Evolutionary conservation across 257 asterid genomes (phyloP), one percentile per base, ranked within the genome.

Genomic region (Galeopsis tetrahit): DNA sequence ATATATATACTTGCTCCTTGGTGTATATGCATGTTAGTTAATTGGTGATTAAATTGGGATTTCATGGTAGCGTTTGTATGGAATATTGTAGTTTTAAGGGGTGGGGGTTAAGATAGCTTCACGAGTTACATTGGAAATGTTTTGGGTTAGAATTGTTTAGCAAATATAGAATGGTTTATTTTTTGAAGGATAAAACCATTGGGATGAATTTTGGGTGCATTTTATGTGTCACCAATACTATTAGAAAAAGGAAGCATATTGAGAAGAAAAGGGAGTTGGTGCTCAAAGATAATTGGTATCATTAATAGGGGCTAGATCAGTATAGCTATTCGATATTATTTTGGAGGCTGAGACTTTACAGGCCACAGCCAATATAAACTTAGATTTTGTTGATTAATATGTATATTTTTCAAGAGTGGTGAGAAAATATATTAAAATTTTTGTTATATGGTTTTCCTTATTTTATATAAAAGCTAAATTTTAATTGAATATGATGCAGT

Each of bases 401-500:
- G n/a, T 5, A 14, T 4, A 42, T 57, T 14, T 74, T 48, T 66
- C 68, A 31, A 44, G 73, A 39, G 43, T 40, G 53, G 44, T 56
- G 42, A 73, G 52, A 48, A 52, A 11, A 51, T 40, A 10, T 3
- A 33, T 9, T 11, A 11, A 11, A 0, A 8, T 64, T 39, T 42
- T 6, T 63, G 59, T 72, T 35, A 63, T 39, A 38, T 56, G 70
- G 46, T 62, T 48, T 44, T 68, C 11, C 13, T 70, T 36, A 36
- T 51, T 64, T 52, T 52, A 33, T 48, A 53, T 15, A 36, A 36
- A 57, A 58, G 59, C 56, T 71, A 46, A 69, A 62, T 32, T 70
- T 44, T 55, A 48, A 56, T 77, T 32, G 68, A 43, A 33, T 15
- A 5, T 56, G 21, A 66, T 58, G 80, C 86, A 87, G 91, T 52